These are phyloP conservation scores for Eucalyptus viminalis DNA, from an alignment of 345 rosid species.

Conservation along the genomic window DNA sequence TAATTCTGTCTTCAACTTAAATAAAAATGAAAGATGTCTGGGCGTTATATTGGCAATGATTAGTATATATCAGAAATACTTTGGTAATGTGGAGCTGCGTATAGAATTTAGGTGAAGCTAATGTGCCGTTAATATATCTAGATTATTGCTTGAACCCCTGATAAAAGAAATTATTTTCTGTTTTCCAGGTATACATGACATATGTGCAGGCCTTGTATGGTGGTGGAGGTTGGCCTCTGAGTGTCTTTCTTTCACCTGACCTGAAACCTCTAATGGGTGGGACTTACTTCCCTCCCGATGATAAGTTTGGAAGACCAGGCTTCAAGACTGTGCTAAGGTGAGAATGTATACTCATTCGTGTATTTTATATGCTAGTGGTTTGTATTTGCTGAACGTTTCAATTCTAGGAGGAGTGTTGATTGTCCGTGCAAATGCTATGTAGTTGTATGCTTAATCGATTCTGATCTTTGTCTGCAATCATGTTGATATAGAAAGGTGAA, in stretches of 20 bases:
- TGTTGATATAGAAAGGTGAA: conserved; percentile 50
- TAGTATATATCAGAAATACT: background rate
- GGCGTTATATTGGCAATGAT: background rate
- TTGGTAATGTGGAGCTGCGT: background rate
- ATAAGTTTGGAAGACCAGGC: conserved; percentile 85
- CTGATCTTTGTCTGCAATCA: background rate
- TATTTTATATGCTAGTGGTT: background rate
- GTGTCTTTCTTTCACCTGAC: conserved; percentile 89
- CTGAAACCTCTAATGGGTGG: conserved; percentile 95
- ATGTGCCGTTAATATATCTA: background rate
- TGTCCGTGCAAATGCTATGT: background rate
- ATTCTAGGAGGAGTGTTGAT: background rate
- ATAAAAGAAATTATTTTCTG: background rate
- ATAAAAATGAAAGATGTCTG: background rate
- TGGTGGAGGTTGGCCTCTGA: conserved; percentile 89
- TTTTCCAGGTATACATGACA: conserved; percentile 82
- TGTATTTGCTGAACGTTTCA: background rate
- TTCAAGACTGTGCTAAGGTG: conserved; percentile 80
- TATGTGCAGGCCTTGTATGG: conserved; percentile 76
- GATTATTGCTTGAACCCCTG: background rate
- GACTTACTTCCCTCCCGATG: conserved; percentile 90
- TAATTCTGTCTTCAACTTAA: background rate
- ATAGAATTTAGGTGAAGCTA: background rate
- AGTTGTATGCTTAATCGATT: background rate
- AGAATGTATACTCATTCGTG: background rate